phyloP scores from a whole-genome alignment of 805 yeast genomes.

The Barnettozyma siamensis region DNA sequence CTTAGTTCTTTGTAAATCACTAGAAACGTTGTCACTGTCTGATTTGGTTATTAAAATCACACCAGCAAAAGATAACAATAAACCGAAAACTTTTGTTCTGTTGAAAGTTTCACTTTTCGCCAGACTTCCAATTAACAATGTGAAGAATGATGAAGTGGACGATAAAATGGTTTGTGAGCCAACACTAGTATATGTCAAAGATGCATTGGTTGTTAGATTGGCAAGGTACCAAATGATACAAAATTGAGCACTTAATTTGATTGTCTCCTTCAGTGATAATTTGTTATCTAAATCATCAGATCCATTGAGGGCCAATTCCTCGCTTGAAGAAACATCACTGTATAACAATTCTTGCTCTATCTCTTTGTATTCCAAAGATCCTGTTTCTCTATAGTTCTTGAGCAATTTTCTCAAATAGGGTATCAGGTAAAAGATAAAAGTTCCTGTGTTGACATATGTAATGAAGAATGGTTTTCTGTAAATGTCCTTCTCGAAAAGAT shows the following conservation, averaged over 20 bases:
- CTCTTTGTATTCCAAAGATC: conserved; percentile 21
- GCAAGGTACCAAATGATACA: conserved; percentile 88
- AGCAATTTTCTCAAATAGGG: conserved; percentile 40
- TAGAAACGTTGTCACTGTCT: conserved; percentile 34
- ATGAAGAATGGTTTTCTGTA: conserved; percentile 89
- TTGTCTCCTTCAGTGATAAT: conserved; percentile 55
- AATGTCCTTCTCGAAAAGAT: conserved; percentile 57
- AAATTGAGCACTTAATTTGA: conserved; percentile 70
- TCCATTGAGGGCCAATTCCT: conserved; percentile 22
- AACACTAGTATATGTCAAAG: conserved; percentile 83
- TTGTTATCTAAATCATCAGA: conserved; percentile 15
- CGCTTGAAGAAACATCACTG: conserved; percentile 20
- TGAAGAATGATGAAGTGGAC: conserved; percentile 90
- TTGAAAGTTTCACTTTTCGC: conserved; percentile 68
- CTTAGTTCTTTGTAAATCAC: conserved; percentile 20
- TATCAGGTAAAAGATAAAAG: conserved; percentile 71
- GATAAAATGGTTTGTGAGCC: conserved; percentile 92
- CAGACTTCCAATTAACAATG: conserved; percentile 72
- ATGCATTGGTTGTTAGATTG: conserved; percentile 82
- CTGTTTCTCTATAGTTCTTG: conserved; percentile 25
- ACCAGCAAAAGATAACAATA: conserved; percentile 69
- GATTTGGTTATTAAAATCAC: conserved; percentile 71
- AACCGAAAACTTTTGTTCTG: conserved; percentile 58
- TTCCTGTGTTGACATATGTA: conserved; percentile 85
- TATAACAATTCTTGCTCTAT: conserved; percentile 18